Percentiles rank a stretch among this genome's conserved stretches.
Conservation (phyloP, 805 yeast species). For the Pachysolen tannophilus region DNA sequence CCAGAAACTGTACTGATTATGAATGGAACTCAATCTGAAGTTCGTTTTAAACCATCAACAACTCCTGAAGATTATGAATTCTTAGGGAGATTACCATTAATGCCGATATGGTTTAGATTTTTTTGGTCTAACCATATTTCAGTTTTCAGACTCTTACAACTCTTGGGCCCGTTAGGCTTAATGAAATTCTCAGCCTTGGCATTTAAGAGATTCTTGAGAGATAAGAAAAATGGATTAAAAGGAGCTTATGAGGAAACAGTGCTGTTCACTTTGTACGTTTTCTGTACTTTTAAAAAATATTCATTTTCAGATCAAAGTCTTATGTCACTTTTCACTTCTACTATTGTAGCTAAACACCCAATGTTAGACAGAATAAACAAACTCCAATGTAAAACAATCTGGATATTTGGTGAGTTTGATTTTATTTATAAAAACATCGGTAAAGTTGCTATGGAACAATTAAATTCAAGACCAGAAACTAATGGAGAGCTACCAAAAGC, state of each 20-base stretch:
- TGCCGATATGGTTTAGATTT: slow-evolving; percentile 23
- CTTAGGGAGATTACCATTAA: slow-evolving; percentile 37
- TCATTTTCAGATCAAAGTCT: slow-evolving; percentile 28
- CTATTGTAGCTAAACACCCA: slow-evolving; percentile 60
- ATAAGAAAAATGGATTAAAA: slow-evolving; percentile 13
- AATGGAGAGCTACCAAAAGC: slow-evolving; percentile 18
- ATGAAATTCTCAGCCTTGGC: slow-evolving; percentile 19
- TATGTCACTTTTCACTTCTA: slow-evolving; percentile 43
- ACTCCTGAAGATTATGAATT: slow-evolving; percentile 38
- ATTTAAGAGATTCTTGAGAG: slow-evolving; percentile 19
- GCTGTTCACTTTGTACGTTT: slow-evolving; percentile 23
- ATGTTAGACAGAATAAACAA: slow-evolving; percentile 45
- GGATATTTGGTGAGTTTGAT: slow-evolving; percentile 64
- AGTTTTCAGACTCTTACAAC: slow-evolving; percentile 40
- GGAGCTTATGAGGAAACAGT: slow-evolving; percentile 18
- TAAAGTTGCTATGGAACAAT: slow-evolving; percentile 25
- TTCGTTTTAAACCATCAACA: slow-evolving; percentile 25
- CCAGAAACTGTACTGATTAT: slow-evolving; percentile 2
- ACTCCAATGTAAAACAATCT: slow-evolving; percentile 29
- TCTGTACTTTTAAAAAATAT: slow-evolving; percentile 20
- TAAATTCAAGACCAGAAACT: slow-evolving; percentile 13
- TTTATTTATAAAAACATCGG: slow-evolving; percentile 71
- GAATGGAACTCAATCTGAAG: slow-evolving; percentile 6
- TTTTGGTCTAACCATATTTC: slow-evolving; percentile 36
- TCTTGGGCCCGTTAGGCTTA: slow-evolving; percentile 31